A percentile compares a stretch with the other conserved stretches of the same genome.
Evolutionary conservation across 2,329 filamentous ascomycete genomes (phyloP).

Genomic region (Lizonia empirigonia): DNA sequence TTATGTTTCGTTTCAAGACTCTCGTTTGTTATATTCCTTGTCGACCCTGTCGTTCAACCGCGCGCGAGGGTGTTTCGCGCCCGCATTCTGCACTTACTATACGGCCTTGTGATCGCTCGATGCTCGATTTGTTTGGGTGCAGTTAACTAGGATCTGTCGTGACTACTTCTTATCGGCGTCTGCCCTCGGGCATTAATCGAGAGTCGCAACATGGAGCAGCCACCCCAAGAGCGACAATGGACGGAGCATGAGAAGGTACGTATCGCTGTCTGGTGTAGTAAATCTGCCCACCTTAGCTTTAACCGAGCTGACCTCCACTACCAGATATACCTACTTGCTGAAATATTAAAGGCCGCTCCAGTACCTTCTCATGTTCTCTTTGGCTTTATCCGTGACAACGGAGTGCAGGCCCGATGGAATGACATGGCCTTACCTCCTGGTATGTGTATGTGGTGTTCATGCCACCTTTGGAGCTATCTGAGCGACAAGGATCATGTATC

Average conservation of each 20-base stretch:
- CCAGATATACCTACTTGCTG: constrained; percentile 55
- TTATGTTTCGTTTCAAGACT: constrained; percentile 38
- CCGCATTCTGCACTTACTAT: constrained; percentile 37
- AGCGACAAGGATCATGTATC: neutral
- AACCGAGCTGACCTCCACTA: constrained; percentile 1
- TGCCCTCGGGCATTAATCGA: constrained; percentile 27
- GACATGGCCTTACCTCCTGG: constrained; percentile 57
- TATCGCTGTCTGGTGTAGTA: neutral
- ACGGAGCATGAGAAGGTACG: constrained; percentile 56
- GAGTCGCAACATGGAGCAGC: constrained; percentile 47
- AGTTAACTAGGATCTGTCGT: constrained; percentile 33
- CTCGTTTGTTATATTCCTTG: constrained; percentile 38
- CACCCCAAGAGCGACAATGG: constrained; percentile 51
- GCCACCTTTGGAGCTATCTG: neutral
- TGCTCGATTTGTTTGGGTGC: constrained; percentile 46
- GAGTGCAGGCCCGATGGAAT: constrained; percentile 55
- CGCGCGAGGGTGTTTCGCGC: constrained; percentile 39
- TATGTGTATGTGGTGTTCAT: constrained; percentile 39
- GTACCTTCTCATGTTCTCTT: constrained; percentile 53
- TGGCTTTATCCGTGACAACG: constrained; percentile 51
- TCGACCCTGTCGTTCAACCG: constrained; percentile 34
- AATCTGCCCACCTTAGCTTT: constrained; percentile 13
- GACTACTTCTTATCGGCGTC: constrained; percentile 41
- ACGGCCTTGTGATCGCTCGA: constrained; percentile 42
- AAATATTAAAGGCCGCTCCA: constrained; percentile 57